Base-by-base conservation (phyloP, 257 asterid species). In the Capsicum pubescens region DNA sequence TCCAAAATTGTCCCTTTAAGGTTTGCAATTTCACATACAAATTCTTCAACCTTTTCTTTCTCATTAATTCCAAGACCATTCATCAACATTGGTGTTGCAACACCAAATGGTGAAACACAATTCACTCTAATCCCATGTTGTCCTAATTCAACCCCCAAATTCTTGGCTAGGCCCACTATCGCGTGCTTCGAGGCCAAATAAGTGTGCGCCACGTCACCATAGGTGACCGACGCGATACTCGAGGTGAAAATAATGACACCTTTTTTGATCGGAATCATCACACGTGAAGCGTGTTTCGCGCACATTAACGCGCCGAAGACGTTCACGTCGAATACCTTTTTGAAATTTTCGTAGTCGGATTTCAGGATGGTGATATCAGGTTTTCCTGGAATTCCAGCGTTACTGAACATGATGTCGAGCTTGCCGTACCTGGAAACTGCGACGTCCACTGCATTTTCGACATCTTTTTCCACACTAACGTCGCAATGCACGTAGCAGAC, bases 401-500 rank as follows among this genome's bases (percentile, higher is more conserved):
- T 87, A 19, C 82, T 87, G 84, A 83, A 88, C 86, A 86, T 84
- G 9, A 88, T 86, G 15, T 86, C 90, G 4, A 88, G 89, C 54
- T 83, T 87, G 1, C 87, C 87, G 6, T 81, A 61, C 9, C 84
- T 81, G 9, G 60, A 39, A 15, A 88, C 3, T 1, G 88, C 74
- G 2, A 19, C 3, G 59, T 84, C 81, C 15, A 86, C 87, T 2
- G 32, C 87, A 9, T 13, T 86, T 63, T 21, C 36, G 6, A 88
- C 85, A 14, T 85, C 87, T 0, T 66, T 36, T 44, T 88, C 88
- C 0, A 17, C 66, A 2, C 87, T 67, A 1, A 88, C 87, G 48
- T 88, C 84, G 4, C 88, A 84, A 0, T 76, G 87, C 36, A 83
- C 21, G 11, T 80, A 85, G 0, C 52, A 44, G 0, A 76, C 15